Evolutionary conservation across 495 filamentous ascomycete genomes (phyloP), one percentile per base, ranked within the genome.

Genomic region (Xylaria cubensis): DNA sequence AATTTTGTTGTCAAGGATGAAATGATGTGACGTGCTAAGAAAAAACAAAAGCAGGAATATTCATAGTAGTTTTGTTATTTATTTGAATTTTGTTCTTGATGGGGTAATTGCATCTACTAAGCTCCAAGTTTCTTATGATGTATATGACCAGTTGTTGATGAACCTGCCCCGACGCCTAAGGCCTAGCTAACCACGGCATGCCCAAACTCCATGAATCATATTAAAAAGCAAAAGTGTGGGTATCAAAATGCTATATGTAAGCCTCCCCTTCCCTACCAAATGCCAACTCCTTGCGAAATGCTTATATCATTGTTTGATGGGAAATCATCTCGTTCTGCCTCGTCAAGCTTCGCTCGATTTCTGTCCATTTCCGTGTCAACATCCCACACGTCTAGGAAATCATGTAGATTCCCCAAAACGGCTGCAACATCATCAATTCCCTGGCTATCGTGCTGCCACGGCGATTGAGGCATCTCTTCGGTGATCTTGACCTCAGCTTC

Each of bases 361-460:
- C 48, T 78, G 9, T 72, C 76, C 0, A 85, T 73, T 64, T 85
- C 82, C 4, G 73, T 70, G 8, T 85, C 80, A 0, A 84, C 70
- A 63, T 86, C 80, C 81, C 81, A 84, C 24, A 69, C 72, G 10
- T 76, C 76, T 8, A 86, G 65, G 58, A 84, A 85, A 7, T 85
- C 80, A 62, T 79, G 76, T 17, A 86, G 62, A 67, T 86, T 82
- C 13, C 80, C 74, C 73, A 86, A 66, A 0, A 86, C 83, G 3
- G 74, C 82, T 0, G 74, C 79, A 24, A 86, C 84, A 58, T 84
- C 81, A 53, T 86, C 84, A 0, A 74, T 74, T 8, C 24, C 74
- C 19, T 75, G 62, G 56, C 72, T 74, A 24, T 77, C 77, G 12
- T 75, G 71, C 36, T 41, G 73, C 78, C 74, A 76, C 0, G 75